Percentiles rank a stretch among this genome's conserved stretches.
phyloP scores from a whole-genome alignment of 1,139 yeast genomes.

The Williopsis jadinii region DNA sequence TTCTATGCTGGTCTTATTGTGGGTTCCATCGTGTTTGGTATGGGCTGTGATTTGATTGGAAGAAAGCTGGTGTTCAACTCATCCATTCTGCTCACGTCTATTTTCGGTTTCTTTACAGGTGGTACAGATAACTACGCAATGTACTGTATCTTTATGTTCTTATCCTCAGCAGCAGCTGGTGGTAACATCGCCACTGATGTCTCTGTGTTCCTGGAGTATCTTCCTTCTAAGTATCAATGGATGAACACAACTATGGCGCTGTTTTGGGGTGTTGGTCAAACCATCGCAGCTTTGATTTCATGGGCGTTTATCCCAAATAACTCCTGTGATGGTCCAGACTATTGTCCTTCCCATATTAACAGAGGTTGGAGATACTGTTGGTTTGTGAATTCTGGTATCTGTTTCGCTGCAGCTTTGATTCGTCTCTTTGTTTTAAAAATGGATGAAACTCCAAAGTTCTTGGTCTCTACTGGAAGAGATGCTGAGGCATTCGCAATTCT shows the following conservation, averaged over 20 bases:
- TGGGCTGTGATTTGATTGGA: constrained; percentile 47
- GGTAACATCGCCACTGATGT: constrained; percentile 47
- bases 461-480: constrained; percentile 39
- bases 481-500: constrained; percentile 37
- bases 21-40: constrained; percentile 47
- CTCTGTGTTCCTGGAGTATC: constrained; percentile 41
- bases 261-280: constrained; percentile 50
- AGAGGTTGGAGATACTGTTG: constrained; percentile 48
- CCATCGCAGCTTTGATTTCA: constrained; percentile 38
- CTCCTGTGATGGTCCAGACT: constrained; percentile 21
- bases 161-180: constrained; percentile 40
- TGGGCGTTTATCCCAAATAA: constrained; percentile 34
- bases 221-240: constrained; percentile 42
- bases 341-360: constrained; percentile 36
- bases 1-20: constrained; percentile 36
- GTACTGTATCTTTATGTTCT: constrained; percentile 35
- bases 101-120: constrained; percentile 41
- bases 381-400: constrained; percentile 42
- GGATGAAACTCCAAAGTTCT: constrained; percentile 44
- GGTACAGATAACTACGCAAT: constrained; percentile 33
- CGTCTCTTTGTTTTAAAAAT: constrained; percentile 37
- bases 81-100: constrained; percentile 38
- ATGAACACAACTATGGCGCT: constrained; percentile 42
- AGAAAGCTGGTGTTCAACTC: constrained; percentile 43
- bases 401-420: constrained; percentile 34